Evolutionary conservation across 2,329 filamentous ascomycete species (phyloP).

Genomic region (Albophoma yamanashiensis): DNA sequence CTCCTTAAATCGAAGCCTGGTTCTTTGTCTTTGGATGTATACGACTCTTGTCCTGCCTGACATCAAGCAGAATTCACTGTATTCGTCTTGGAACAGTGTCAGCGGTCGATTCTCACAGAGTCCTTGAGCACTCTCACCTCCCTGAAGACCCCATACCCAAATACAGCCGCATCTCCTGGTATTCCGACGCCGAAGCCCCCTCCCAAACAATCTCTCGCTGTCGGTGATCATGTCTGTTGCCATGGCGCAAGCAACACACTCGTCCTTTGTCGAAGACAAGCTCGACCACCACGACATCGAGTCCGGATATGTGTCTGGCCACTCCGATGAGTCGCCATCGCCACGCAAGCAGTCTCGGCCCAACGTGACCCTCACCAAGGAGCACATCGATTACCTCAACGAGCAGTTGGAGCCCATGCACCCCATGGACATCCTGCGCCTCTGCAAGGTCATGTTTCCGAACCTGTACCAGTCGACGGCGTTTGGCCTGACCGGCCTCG

Average conservation of each 20-base stretch:
- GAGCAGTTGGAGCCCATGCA: constrained; percentile 77
- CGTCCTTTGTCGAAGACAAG: constrained; percentile 28
- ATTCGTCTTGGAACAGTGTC: not conserved
- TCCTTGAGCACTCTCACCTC: not conserved
- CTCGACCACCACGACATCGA: constrained; percentile 43
- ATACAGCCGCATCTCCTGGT: not conserved
- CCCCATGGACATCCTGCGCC: constrained; percentile 83
- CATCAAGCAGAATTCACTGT: not conserved
- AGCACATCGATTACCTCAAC: constrained; percentile 87
- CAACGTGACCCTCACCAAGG: constrained; percentile 73
- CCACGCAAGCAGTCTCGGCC: constrained; percentile 40
- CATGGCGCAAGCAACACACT: constrained; percentile 23
- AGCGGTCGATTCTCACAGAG: not conserved
- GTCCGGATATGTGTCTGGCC: constrained; percentile 71
- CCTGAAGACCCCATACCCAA: not conserved
- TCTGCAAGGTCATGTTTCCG: constrained; percentile 85
- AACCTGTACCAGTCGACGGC: constrained; percentile 81
- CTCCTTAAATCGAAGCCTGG: not conserved
- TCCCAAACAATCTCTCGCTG: not conserved
- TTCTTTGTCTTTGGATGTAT: not conserved
- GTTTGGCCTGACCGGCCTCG: constrained; percentile 71
- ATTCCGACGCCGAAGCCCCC: not conserved
- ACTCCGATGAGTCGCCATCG: constrained; percentile 27
- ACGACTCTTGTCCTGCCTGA: not conserved
- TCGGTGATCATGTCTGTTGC: not conserved